Conservation (phyloP, 805 yeast species). For the Barnettozyma sp. region DNA sequence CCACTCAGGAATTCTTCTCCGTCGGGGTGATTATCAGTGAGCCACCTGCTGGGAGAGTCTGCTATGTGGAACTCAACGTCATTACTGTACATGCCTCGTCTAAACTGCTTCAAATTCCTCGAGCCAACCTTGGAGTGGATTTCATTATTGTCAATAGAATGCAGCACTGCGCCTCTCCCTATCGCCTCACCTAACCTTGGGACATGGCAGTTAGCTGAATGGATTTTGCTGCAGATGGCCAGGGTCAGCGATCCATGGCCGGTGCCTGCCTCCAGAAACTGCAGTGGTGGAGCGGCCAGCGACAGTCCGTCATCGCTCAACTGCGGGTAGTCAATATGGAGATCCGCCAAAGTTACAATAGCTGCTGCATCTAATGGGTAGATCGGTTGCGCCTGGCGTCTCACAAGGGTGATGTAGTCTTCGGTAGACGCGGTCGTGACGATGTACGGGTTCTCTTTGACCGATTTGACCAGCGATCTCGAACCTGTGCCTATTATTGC, state of each 20-base stretch:
- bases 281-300: conserved; percentile 26
- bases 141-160: conserved; percentile 36
- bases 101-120: conserved; percentile 33
- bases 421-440: conserved; percentile 37
- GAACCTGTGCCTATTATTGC: conserved; percentile 34
- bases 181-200: conserved; percentile 21
- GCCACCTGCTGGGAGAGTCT: conserved; percentile 38
- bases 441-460: conserved; percentile 26
- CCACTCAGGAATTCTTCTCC: conserved; percentile 35
- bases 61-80: conserved; percentile 40
- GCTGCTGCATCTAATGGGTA: conserved; percentile 43
- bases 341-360: conserved; percentile 40
- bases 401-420: conserved; percentile 35
- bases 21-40: no score
- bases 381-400: conserved; percentile 44
- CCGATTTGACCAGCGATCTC: conserved; percentile 27
- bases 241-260: conserved; percentile 47
- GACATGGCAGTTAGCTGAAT: conserved; percentile 37
- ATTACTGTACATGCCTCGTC: conserved; percentile 36
- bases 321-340: conserved; percentile 37
- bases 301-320: conserved; percentile 11
- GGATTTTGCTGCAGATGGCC: conserved; percentile 36
- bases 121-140: conserved; percentile 37
- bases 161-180: conserved; percentile 41
- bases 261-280: conserved; percentile 46